Conservation (phyloP, 2,329 filamentous ascomycete species). For the Polytolypa hystricis region DNA sequence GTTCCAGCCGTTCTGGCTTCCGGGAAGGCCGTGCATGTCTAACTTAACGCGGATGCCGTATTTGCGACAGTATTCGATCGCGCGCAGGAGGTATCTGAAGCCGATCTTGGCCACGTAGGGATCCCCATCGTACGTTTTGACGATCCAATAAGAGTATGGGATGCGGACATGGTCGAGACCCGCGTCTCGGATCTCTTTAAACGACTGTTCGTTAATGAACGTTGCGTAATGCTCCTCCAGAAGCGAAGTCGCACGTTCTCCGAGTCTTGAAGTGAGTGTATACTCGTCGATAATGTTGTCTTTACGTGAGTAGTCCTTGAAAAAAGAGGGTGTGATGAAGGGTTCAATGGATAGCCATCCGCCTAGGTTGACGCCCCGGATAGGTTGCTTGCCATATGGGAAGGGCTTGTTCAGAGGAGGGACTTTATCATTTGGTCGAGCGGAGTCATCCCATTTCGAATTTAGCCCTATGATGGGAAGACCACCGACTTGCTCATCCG, state of each 20-base stretch:
- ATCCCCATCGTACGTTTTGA: conserved; percentile 72
- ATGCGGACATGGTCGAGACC: conserved; percentile 97
- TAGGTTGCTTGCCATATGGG: conserved; percentile 67
- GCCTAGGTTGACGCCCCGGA: conserved; percentile 82
- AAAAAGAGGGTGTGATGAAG: conserved; percentile 89
- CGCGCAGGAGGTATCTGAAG: conserved; percentile 87
- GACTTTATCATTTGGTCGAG: conserved; percentile 65
- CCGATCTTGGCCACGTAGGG: conserved; percentile 78
- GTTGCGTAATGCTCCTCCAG: conserved; percentile 87
- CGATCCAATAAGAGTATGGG: conserved; percentile 89
- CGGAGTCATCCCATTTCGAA: conserved; percentile 73
- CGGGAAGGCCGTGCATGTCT: conserved; percentile 82
- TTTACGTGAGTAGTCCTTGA: conserved; percentile 51
- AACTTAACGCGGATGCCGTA: conserved; percentile 87
- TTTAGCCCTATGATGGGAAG: conserved; percentile 87
- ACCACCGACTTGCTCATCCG: conserved; percentile 68
- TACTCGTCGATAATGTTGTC: conserved; percentile 77
- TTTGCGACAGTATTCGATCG: conserved; percentile 86
- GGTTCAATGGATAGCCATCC: conserved; percentile 92
- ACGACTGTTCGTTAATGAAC: conserved; percentile 76
- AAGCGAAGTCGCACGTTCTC: conserved; percentile 50
- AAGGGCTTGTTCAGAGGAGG: conserved; percentile 66
- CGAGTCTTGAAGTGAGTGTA: conserved; percentile 63
- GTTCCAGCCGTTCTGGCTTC: conserved; percentile 96
- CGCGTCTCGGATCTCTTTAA: conserved; percentile 71